Conservation (phyloP, 345 rosid genomes). For the Eucalyptus dawsonii region DNA sequence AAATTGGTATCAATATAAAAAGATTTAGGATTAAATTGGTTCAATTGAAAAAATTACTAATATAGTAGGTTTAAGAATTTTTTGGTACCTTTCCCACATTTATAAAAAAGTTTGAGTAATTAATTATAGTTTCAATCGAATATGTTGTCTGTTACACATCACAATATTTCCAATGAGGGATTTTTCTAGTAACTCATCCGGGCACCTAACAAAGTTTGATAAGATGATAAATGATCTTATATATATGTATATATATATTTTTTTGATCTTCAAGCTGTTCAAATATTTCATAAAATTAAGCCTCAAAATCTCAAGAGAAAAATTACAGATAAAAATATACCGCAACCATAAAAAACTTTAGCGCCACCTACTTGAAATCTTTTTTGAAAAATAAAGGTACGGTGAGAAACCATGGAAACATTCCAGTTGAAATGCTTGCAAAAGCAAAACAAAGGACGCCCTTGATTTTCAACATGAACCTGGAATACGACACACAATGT, state of each 20-base stretch:
- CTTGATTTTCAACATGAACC: background rate
- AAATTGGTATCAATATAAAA: no score
- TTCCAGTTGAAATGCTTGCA: background rate
- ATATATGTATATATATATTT: no score
- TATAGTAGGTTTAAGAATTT: fast-evolving
- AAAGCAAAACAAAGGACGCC: background rate
- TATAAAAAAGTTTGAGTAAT: no score
- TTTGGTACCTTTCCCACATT: no score
- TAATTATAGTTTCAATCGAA: background rate
- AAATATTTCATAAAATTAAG: no score
- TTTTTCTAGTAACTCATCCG: background rate
- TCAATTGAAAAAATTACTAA: no score
- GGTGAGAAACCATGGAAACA: background rate
- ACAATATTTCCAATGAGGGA: background rate
- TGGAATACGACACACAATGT: background rate
- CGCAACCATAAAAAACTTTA: background rate
- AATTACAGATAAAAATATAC: no score
- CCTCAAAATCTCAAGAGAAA: background rate
- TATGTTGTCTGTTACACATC: background rate
- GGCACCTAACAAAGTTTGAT: background rate
- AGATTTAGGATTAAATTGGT: fast-evolving
- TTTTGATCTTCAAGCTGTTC: background rate
- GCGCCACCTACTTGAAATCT: background rate
- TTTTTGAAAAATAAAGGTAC: background rate
- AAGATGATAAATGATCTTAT: background rate